Percentiles rank a stretch among this genome's conserved stretches.
phyloP scores from a whole-genome alignment of 176 grass and related monocot genomes.

The Saccharum spontaneum region DNA sequence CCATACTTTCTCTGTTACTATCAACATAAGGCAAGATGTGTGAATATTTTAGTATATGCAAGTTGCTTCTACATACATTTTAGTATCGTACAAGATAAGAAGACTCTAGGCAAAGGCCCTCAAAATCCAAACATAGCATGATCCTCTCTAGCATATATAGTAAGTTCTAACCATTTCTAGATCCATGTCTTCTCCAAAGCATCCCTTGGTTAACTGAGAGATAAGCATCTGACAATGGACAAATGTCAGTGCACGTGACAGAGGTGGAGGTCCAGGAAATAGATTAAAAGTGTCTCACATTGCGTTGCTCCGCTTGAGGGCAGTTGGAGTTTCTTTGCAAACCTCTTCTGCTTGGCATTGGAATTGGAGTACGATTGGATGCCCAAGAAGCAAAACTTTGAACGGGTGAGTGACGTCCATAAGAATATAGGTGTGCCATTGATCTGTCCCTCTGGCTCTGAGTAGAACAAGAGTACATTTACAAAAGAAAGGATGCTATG shows the following conservation, averaged over 20 bases:
- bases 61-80: background rate
- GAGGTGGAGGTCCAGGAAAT: slow-evolving; percentile 6
- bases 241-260: slow-evolving; percentile 29
- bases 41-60: slow-evolving; percentile 2
- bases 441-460: slow-evolving; percentile 64
- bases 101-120: slow-evolving; percentile 4
- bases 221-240: slow-evolving; percentile 61
- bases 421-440: slow-evolving; percentile 65
- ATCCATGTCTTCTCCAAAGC: slow-evolving; percentile 66
- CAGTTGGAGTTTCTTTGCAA: slow-evolving; percentile 44
- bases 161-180: slow-evolving; percentile 54
- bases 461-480: slow-evolving; percentile 23
- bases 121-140: background rate
- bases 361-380: slow-evolving; percentile 23
- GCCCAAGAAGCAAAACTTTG: slow-evolving; percentile 37
- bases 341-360: slow-evolving; percentile 40
- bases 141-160: slow-evolving; percentile 13
- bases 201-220: slow-evolving; percentile 55
- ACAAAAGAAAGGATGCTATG: slow-evolving; percentile 21
- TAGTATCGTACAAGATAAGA: background rate
- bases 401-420: slow-evolving; percentile 27
- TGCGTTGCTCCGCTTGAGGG: slow-evolving; percentile 49
- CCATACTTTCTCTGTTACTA: background rate
- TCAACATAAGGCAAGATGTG: slow-evolving; percentile 8
- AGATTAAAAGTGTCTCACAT: slow-evolving; percentile 51